These are phyloP conservation scores for Oenanthe sinensis DNA, from an alignment of 129 eudicot genomes.

Conservation along the genomic window DNA sequence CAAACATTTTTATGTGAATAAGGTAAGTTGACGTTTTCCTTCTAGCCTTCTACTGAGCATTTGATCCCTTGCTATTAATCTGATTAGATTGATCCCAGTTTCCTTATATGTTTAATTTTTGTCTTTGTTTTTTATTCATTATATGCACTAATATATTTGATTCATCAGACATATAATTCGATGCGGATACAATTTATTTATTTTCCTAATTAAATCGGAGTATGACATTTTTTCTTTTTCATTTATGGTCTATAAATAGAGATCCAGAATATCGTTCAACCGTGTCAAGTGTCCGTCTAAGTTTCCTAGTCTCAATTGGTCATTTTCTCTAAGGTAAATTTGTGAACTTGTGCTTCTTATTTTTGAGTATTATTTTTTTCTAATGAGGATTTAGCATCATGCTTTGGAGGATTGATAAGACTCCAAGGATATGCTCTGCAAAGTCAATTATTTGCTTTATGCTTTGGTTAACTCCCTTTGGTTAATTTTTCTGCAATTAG, in stretches of 20 bases:
- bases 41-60: neutral
- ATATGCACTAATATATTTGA: neutral
- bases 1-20: neutral
- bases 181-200: neutral
- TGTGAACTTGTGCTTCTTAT: neutral
- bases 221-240: neutral
- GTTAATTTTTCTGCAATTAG: neutral
- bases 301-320: neutral
- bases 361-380: neutral
- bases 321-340: slow-evolving; percentile 2
- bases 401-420: neutral
- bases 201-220: neutral
- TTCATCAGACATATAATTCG: neutral
- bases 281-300: neutral
- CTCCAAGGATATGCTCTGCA: neutral
- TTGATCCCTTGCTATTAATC: neutral
- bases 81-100: neutral
- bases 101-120: neutral
- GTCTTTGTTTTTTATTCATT: neutral
- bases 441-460: neutral
- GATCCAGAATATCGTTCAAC: neutral
- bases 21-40: neutral
- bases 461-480: neutral
- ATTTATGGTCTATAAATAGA: neutral
- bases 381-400: neutral